Conservation (phyloP, 2,329 filamentous ascomycete species). For the Ophiostoma triangulosporum region DNA sequence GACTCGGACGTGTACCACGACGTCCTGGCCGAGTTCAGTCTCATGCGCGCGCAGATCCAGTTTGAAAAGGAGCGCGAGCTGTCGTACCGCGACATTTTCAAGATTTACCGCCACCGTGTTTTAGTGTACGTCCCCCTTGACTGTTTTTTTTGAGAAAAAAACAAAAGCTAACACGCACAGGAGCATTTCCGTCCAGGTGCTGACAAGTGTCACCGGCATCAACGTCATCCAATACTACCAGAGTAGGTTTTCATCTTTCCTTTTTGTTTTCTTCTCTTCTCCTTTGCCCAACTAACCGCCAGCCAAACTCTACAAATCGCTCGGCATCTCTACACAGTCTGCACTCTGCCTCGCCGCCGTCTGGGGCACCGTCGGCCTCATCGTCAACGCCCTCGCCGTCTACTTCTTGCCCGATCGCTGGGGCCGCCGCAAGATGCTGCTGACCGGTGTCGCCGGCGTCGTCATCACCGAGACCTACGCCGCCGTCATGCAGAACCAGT, state of each 20-base stretch:
- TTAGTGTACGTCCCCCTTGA: constrained; percentile 24
- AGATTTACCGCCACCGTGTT: constrained; percentile 35
- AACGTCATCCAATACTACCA: constrained; percentile 35
- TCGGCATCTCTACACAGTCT: constrained; percentile 34
- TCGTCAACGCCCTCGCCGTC: constrained; percentile 37
- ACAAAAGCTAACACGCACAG: constrained; percentile 6
- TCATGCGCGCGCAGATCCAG: constrained; percentile 41
- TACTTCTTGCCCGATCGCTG: constrained; percentile 41
- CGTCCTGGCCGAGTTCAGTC: constrained; percentile 35
- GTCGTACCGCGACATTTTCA: constrained; percentile 37
- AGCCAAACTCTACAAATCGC: constrained; percentile 40
- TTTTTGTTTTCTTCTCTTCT: neutral
- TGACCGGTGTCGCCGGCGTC: constrained; percentile 36
- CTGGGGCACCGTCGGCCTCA: constrained; percentile 39
- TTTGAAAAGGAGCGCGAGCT: constrained; percentile 44
- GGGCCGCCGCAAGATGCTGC: constrained; percentile 46
- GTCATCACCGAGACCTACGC: constrained; percentile 45
- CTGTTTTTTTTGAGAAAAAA: constrained; percentile 11
- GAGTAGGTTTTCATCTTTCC: too few species aligned
- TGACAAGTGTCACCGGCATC: constrained; percentile 42
- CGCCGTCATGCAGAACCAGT: constrained; percentile 43
- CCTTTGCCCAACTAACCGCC: neutral
- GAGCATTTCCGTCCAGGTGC: constrained; percentile 39
- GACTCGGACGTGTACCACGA: constrained; percentile 28
- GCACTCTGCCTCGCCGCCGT: constrained; percentile 41